A percentile compares a stretch with the other conserved stretches of the same genome.
Evolutionary conservation across 768 basidiomycete genomes (phyloP).

Genomic region (Psilocybe subaeruginosa): DNA sequence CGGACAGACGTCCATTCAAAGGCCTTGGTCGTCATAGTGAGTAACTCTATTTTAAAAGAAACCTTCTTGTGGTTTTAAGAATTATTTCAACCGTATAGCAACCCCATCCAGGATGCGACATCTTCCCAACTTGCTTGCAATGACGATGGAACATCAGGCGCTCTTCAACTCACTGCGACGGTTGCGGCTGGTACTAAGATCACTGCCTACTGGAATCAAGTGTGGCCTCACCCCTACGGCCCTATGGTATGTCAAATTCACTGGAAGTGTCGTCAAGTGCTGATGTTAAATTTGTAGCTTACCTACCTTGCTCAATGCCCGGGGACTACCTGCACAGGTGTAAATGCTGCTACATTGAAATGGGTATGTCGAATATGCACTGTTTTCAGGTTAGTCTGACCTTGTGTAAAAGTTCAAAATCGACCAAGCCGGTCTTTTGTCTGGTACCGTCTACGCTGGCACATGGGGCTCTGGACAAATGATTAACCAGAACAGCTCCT

Average conservation of each 20-base stretch:
- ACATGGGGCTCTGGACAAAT: constrained; percentile 47
- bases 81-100: constrained; percentile 24
- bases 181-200: constrained; percentile 45
- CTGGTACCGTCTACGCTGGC: constrained; percentile 41
- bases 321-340: constrained; percentile 42
- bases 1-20: constrained; percentile 44
- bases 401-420: constrained; percentile 44
- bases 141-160: constrained; percentile 43
- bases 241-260: constrained; percentile 36
- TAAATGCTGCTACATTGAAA: constrained; percentile 38
- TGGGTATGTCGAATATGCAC: constrained; percentile 34
- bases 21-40: constrained; percentile 49
- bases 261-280: neutral
- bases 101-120: constrained; percentile 43
- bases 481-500: constrained; percentile 46
- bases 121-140: constrained; percentile 47
- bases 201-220: constrained; percentile 48
- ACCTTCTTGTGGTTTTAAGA: neutral
- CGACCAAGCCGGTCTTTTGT: constrained; percentile 48
- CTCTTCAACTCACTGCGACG: constrained; percentile 43
- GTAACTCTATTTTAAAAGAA: constrained; percentile 8
- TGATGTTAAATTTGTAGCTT: constrained; percentile 28
- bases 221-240: constrained; percentile 47
- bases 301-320: constrained; percentile 51
- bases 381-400: neutral